These are phyloP conservation scores for Salvia hispanica DNA, from an alignment of 257 asterid species.

Conservation along the genomic window DNA sequence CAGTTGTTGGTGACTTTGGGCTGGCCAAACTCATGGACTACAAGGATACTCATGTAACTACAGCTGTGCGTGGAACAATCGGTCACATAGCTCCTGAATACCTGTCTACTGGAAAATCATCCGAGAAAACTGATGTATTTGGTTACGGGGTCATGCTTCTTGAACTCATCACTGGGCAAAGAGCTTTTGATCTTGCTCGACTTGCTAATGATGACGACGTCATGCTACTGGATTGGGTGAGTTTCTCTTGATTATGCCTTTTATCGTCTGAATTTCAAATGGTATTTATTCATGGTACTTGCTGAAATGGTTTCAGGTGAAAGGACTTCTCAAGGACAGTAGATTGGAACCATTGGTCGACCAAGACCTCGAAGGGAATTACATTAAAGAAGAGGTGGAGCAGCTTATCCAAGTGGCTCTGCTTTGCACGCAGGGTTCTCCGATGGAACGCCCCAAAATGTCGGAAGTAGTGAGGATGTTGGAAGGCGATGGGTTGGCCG, in stretches of 20 bases:
- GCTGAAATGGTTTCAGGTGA: conserved; percentile 53
- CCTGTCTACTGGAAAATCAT: conserved; percentile 76
- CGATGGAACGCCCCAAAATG: conserved; percentile 89
- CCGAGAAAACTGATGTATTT: conserved; percentile 91
- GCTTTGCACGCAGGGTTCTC: conserved; percentile 79
- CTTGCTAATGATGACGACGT: conserved; percentile 90
- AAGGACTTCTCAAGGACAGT: conserved; percentile 79
- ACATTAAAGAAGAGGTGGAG: conserved; percentile 79
- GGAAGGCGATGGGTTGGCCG: conserved; percentile 93
- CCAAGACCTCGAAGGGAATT: conserved; percentile 66
- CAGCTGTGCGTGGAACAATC: conserved; percentile 87
- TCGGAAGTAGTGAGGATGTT: conserved; percentile 91
- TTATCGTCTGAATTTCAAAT: too few species aligned
- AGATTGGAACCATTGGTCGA: conserved; percentile 76
- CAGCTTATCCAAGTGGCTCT: conserved; percentile 83
- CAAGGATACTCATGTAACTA: conserved; percentile 90
- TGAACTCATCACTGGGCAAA: conserved; percentile 91
- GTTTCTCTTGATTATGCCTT: conserved; percentile 16
- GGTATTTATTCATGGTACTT: not conserved
- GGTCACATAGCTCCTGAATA: conserved; percentile 93
- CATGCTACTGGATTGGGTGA: conserved; percentile 96
- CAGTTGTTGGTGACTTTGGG: conserved; percentile 95
- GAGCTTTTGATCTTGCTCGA: conserved; percentile 91
- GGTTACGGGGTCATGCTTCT: conserved; percentile 97
- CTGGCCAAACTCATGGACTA: conserved; percentile 95